Conservation (phyloP, 2,329 filamentous ascomycete species). For the Fusarium sororula region DNA sequence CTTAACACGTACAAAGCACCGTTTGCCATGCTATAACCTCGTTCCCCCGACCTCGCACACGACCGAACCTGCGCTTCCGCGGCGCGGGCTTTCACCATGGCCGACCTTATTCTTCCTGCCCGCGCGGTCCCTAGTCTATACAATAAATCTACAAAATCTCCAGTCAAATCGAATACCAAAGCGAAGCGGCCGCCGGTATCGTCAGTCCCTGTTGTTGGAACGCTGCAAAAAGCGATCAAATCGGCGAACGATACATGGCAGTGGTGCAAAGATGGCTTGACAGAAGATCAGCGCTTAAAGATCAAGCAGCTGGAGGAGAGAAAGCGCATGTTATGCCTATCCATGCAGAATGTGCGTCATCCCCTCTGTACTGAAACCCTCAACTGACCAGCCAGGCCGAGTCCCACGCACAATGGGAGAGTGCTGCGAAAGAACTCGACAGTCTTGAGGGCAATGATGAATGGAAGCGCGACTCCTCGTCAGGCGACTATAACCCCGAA, state of each 20-base stretch:
- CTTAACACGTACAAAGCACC: neutral
- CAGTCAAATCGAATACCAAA: conserved; percentile 38
- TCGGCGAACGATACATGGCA: conserved; percentile 54
- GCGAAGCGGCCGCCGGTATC: conserved; percentile 30
- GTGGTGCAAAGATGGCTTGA: conserved; percentile 64
- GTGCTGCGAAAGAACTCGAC: conserved; percentile 80
- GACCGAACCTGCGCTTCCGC: conserved; percentile 19
- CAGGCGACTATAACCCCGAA: conserved; percentile 75
- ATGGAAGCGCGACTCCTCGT: conserved; percentile 75
- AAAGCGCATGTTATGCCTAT: conserved; percentile 69
- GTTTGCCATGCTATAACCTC: conserved; percentile 28
- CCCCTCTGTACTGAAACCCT: neutral
- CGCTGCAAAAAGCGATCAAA: conserved; percentile 48
- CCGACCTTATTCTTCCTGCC: conserved; percentile 42
- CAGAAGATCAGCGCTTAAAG: conserved; percentile 59
- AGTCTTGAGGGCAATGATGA: conserved; percentile 79
- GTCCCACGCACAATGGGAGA: conserved; percentile 76
- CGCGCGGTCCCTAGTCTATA: conserved; percentile 36
- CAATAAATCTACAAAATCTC: conserved; percentile 20
- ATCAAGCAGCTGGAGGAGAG: conserved; percentile 62
- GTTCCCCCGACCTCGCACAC: neutral
- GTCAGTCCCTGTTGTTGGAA: conserved; percentile 34
- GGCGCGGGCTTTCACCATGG: conserved; percentile 33
- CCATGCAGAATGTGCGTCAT: conserved; percentile 70
- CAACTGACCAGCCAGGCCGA: conserved; percentile 62